Evolutionary conservation across 352 stramenopile genomes (phyloP), one percentile per base, ranked within the genome.

Genomic region (Globisporangium iwayamae): DNA sequence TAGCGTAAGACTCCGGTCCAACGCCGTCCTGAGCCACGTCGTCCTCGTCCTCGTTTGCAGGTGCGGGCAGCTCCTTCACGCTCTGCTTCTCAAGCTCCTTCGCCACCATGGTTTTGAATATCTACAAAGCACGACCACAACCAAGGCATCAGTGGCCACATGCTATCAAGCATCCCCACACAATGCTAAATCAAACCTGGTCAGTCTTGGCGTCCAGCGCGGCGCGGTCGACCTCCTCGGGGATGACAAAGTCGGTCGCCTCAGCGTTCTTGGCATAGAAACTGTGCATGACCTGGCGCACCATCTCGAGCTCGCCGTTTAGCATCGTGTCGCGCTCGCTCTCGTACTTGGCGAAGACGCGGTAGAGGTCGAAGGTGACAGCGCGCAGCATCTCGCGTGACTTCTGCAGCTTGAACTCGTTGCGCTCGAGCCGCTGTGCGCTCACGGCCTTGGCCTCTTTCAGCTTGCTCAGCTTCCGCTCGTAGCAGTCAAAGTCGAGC

Each of bases 181-280:
- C 36, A 11, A n/a, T 46, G 14, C 14, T n/a, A n/a, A 46, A 18
- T 18, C 52, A 39, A 56, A 78, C 74, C 63, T 77, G 70, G 43
- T 89, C 76, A 7, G 79, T 76, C 5, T 78, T 79, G 8, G 67
- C 63, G 32, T 88, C 74, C 18, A 88, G 66, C 11, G 71, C 65
- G 1, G 65, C 68, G 48, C 80, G 79, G 54, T 91, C 77, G 2
- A 87, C 67, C 47, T 85, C 77, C 3, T 85, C 72, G 30, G 68
- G 62, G 67, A 91, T 90, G 45, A 61, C 51, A 67, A 91, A 90
- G 61, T 84, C 73, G 10, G 81, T 92, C 11, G 78, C 83, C 11
- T 88, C 77, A 2, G 81, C 77, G 60, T 90, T 92, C 64, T 85
- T 89, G 38, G 78, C 62, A 58, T 92, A 90, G 65, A 91, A 92